Percentiles rank a stretch among this genome's conserved stretches.
These are phyloP conservation scores for Beta lomatogona DNA, from an alignment of 179 eudicot species.

Conservation along the genomic window DNA sequence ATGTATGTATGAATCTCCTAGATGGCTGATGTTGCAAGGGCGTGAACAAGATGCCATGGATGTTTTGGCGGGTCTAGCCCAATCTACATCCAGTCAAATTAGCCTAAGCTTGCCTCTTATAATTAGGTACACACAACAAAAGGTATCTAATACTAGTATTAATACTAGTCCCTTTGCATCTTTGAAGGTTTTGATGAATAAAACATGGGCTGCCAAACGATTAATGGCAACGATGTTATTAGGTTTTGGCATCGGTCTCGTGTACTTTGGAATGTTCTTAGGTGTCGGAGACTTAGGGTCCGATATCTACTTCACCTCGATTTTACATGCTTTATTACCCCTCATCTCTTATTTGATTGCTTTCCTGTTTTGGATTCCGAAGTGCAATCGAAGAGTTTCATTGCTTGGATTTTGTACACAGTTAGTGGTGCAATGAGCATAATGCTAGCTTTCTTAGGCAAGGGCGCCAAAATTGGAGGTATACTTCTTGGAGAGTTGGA, in stretches of 20 bases:
- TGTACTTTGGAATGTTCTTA: conserved; percentile 33
- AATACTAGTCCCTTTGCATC: conserved; percentile 1
- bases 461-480: not conserved
- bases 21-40: conserved; percentile 32
- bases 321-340: conserved; percentile 13
- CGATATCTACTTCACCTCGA: conserved; percentile 29
- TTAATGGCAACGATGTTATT: conserved; percentile 20
- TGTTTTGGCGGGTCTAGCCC: too few species aligned
- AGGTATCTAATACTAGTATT: not conserved
- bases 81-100: too few species aligned
- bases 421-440: conserved; percentile 27
- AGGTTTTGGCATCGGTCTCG: conserved; percentile 27
- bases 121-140: not conserved
- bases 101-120: too few species aligned
- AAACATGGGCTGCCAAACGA: conserved; percentile 26
- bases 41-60: too few species aligned
- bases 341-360: conserved; percentile 14
- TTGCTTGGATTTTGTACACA: conserved; percentile 25
- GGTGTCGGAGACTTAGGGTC: conserved; percentile 33
- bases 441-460: not conserved
- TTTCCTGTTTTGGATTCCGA: conserved; percentile 29
- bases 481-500: not conserved
- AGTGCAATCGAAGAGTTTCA: conserved; percentile 25
- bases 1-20: conserved; percentile 25
- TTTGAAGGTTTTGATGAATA: conserved; percentile 7